These are phyloP conservation scores for Teratosphaeria nubilosa DNA, from an alignment of 2,329 filamentous ascomycete genomes.

Conservation along the genomic window DNA sequence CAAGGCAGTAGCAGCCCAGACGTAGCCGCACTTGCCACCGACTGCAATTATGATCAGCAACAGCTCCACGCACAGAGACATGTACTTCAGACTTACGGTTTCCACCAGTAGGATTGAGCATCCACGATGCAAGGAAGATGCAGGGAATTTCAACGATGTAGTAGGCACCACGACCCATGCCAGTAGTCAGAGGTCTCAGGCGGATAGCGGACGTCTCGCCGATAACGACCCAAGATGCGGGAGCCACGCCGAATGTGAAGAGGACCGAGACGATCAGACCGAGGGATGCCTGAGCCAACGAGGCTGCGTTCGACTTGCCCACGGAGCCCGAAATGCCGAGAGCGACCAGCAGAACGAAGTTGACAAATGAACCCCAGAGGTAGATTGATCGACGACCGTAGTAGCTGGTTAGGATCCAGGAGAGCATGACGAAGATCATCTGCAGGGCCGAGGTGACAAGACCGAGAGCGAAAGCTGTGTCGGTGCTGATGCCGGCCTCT, in stretches of 20 bases:
- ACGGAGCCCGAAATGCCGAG: conserved; percentile 52
- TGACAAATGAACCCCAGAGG: conserved; percentile 49
- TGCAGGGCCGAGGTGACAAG: conserved; percentile 57
- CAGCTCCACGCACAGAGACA: conserved; percentile 4
- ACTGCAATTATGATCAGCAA: conserved; percentile 23
- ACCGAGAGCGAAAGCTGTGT: conserved; percentile 51
- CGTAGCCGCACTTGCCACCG: conserved; percentile 48
- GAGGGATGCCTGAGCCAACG: conserved; percentile 49
- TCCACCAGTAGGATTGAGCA: conserved; percentile 45
- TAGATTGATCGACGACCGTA: conserved; percentile 56
- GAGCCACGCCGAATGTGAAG: conserved; percentile 53
- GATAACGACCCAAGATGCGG: conserved; percentile 57
- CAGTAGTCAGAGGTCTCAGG: conserved; percentile 55
- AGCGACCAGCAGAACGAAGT: conserved; percentile 43
- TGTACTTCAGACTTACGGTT: conserved; percentile 5
- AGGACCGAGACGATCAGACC: conserved; percentile 57
- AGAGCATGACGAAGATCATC: conserved; percentile 53
- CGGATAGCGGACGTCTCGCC: conserved; percentile 57
- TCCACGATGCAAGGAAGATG: conserved; percentile 50
- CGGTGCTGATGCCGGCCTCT: conserved; percentile 50
- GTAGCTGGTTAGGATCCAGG: conserved; percentile 56
- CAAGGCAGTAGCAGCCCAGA: conserved; percentile 50
- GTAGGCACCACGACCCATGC: conserved; percentile 53
- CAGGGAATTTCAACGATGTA: conserved; percentile 57
- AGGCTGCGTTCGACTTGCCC: conserved; percentile 28